Percentiles rank a stretch among this genome's conserved stretches.
Evolutionary conservation across 352 stramenopile genomes (phyloP).

Genomic region (Phytopythium mirpurense): DNA sequence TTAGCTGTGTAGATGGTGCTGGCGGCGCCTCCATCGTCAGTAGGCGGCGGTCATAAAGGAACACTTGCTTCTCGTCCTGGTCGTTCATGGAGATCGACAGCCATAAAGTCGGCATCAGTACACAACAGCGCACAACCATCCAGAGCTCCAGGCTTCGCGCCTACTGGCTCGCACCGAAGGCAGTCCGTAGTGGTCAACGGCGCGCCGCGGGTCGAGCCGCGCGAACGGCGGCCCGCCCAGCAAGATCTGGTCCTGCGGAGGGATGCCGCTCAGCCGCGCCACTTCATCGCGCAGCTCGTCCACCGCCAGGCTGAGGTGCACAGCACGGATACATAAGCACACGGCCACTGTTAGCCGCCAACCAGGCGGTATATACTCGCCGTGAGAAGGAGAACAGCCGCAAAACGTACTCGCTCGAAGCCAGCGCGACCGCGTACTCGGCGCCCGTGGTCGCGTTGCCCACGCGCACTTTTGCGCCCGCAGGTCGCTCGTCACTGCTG

Average conservation of each 20-base stretch:
- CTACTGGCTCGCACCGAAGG: constrained; percentile 25
- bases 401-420: constrained; percentile 52
- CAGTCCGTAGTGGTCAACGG: constrained; percentile 64
- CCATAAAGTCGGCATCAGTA: neutral
- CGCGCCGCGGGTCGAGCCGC: constrained; percentile 62
- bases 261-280: constrained; percentile 47
- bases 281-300: constrained; percentile 69
- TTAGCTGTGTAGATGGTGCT: constrained; percentile 19
- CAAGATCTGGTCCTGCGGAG: constrained; percentile 70
- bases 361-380: neutral
- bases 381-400: neutral
- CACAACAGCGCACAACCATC: neutral
- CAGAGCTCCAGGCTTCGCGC: neutral
- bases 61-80: constrained; percentile 64
- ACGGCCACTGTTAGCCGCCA: neutral
- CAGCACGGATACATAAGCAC: neutral
- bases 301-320: constrained; percentile 38
- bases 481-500: neutral
- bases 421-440: constrained; percentile 28
- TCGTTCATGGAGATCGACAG: neutral
- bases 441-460: constrained; percentile 41
- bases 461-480: constrained; percentile 21
- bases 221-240: constrained; percentile 72
- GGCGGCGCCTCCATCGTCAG: constrained; percentile 41
- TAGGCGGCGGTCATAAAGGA: constrained; percentile 79